Evolutionary conservation across 208 protist genomes (phyloP).

Genomic region (Crithidia fasciculata): DNA sequence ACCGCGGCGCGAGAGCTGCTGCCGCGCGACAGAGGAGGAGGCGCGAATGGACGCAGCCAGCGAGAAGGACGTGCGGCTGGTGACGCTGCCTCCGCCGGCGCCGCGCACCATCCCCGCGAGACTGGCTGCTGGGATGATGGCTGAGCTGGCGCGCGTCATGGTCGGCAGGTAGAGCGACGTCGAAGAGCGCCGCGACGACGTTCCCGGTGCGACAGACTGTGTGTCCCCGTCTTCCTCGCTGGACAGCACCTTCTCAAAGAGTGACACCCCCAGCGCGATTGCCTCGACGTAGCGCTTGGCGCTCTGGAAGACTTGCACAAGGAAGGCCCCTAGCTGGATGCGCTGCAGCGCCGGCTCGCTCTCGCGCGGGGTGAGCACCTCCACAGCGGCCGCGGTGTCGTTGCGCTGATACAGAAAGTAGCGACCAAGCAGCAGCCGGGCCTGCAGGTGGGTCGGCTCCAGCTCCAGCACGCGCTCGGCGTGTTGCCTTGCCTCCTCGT

Average conservation of each 20-base stretch:
- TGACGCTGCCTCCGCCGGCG: slow-evolving; percentile 21
- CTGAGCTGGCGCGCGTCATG: slow-evolving; percentile 82
- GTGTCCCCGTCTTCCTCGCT: slow-evolving; percentile 85
- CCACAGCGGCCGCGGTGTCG: slow-evolving; percentile 54
- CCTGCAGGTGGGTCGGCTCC: slow-evolving; percentile 71
- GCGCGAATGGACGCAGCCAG: slow-evolving; percentile 84
- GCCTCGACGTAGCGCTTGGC: slow-evolving; percentile 74
- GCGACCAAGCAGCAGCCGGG: slow-evolving; percentile 73
- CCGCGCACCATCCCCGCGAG: slow-evolving; percentile 58
- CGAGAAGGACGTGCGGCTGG: slow-evolving; percentile 52
- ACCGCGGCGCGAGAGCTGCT: slow-evolving; percentile 70
- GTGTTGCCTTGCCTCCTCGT: slow-evolving; percentile 33
- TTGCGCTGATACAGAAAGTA: slow-evolving; percentile 73
- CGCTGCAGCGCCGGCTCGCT: slow-evolving; percentile 79
- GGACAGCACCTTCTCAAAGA: slow-evolving; percentile 82
- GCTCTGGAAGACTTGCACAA: slow-evolving; percentile 71
- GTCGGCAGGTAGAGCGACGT: slow-evolving; percentile 71
- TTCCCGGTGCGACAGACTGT: slow-evolving; percentile 74
- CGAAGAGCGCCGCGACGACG: slow-evolving; percentile 36
- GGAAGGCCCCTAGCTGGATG: slow-evolving; percentile 81
- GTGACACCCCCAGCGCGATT: slow-evolving; percentile 82
- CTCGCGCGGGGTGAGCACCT: slow-evolving; percentile 59
- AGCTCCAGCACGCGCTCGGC: slow-evolving; percentile 55
- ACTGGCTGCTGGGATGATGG: slow-evolving; percentile 78
- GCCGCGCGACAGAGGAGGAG: slow-evolving; percentile 61